A percentile compares a stretch with the other conserved stretches of the same genome.
Evolutionary conservation across 805 yeast species (phyloP).

Genomic region (Wickerhamiella cacticola): DNA sequence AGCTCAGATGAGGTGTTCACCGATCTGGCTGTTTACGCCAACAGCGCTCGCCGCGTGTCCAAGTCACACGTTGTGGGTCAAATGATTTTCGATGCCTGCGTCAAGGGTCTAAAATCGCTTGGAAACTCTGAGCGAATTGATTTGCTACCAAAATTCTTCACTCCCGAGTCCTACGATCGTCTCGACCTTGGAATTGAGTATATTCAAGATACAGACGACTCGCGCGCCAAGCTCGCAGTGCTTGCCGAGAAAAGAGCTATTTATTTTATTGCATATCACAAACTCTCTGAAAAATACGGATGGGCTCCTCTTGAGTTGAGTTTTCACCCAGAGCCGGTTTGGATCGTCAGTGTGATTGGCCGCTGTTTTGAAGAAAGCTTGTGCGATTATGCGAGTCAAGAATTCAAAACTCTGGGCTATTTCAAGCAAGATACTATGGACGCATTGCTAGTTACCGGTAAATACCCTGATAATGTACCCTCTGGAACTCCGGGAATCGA

Average conservation of each 20-base stretch:
- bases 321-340: not conserved
- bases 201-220: not conserved
- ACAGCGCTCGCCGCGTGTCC: slow-evolving; percentile 8
- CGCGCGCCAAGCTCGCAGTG: not conserved
- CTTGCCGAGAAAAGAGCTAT: not conserved
- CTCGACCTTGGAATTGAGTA: not conserved
- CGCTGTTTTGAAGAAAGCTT: not conserved
- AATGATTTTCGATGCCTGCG: slow-evolving; percentile 2
- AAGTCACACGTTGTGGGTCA: slow-evolving; percentile 8
- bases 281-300: not conserved
- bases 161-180: not conserved
- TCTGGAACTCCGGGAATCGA: not conserved
- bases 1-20: slow-evolving; percentile 6
- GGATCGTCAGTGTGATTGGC: not conserved
- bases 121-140: not conserved
- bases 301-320: not conserved
- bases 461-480: slow-evolving; percentile 9
- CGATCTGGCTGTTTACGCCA: slow-evolving; percentile 14
- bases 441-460: not conserved
- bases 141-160: not conserved
- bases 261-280: not conserved
- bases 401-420: not conserved
- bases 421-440: not conserved
- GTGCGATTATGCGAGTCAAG: slow-evolving; percentile 1
- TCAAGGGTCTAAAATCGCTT: not conserved